These are phyloP conservation scores for Candida sp. DNA, from an alignment of 1,139 yeast species.

Conservation along the genomic window DNA sequence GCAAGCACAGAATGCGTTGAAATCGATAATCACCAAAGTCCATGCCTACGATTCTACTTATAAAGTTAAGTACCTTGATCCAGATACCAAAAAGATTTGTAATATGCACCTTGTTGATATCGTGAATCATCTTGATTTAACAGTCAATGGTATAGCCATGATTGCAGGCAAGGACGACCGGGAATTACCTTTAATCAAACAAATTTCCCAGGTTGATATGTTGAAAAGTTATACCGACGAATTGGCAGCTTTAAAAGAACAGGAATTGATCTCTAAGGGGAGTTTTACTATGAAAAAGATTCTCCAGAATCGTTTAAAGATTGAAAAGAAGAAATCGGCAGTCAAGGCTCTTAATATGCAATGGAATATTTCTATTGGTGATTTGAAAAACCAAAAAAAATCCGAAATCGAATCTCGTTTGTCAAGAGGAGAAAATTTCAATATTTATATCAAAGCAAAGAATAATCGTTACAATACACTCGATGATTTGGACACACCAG, in stretches of 20 bases:
- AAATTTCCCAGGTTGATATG: slow-evolving; percentile 29
- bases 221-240: slow-evolving; percentile 26
- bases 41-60: slow-evolving; percentile 17
- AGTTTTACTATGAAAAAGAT: slow-evolving; percentile 29
- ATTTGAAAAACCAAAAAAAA: slow-evolving; percentile 36
- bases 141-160: slow-evolving; percentile 25
- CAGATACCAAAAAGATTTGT: slow-evolving; percentile 19
- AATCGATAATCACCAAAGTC: slow-evolving; percentile 25
- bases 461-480: slow-evolving; percentile 7
- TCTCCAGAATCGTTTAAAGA: slow-evolving; percentile 23
- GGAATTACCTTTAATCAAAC: slow-evolving; percentile 26
- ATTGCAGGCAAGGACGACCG: slow-evolving; percentile 17
- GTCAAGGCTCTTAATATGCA: slow-evolving; percentile 30
- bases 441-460: slow-evolving; percentile 24
- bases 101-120: slow-evolving; percentile 24
- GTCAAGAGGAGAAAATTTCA: slow-evolving; percentile 32
- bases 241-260: slow-evolving; percentile 29
- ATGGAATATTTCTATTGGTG: slow-evolving; percentile 40
- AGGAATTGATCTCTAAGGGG: slow-evolving; percentile 32
- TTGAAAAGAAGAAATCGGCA: slow-evolving; percentile 35
- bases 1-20: slow-evolving; percentile 26
- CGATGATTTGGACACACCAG: background rate
- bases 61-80: slow-evolving; percentile 25
- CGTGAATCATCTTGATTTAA: slow-evolving; percentile 27
- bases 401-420: slow-evolving; percentile 31